A percentile compares a stretch with the other conserved stretches of the same genome.
Evolutionary conservation across 1,284 basidiomycete genomes (phyloP).

Genomic region (Trichosporon sp.): DNA sequence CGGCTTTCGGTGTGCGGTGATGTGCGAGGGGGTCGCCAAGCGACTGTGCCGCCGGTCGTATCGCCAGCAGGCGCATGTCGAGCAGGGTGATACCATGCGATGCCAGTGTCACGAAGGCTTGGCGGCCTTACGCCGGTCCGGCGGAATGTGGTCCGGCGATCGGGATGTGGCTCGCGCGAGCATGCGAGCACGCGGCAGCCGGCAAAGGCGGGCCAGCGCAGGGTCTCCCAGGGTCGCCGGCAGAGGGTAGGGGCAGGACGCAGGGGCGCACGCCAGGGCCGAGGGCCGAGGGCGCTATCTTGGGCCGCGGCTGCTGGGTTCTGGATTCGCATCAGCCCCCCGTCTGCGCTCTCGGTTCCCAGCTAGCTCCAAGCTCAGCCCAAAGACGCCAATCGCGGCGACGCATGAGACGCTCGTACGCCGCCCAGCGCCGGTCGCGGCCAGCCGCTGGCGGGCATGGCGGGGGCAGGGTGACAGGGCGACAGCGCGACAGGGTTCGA

Average conservation of each 20-base stretch:
- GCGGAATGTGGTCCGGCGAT: neutral
- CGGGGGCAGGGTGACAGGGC: no score
- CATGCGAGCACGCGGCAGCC: neutral
- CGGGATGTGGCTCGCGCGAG: neutral
- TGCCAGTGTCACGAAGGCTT: neutral
- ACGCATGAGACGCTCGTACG: no score
- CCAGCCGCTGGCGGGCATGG: no score
- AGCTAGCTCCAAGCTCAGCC: no score
- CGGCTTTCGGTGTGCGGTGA: neutral
- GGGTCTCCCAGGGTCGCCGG: neutral
- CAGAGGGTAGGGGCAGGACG: neutral
- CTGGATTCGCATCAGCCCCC: no score
- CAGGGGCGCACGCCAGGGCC: no score
- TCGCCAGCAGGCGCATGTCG: neutral
- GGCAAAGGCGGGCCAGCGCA: neutral
- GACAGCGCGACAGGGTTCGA: no score
- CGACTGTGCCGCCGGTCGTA: neutral
- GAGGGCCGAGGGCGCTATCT: no score
- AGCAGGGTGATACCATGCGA: neutral
- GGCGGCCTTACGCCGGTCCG: neutral
- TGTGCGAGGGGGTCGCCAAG: neutral
- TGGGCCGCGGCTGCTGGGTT: no score
- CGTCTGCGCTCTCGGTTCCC: no score
- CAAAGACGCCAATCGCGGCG: no score
- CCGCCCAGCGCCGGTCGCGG: no score